A percentile compares a stretch with the other conserved stretches of the same genome.
Conservation (phyloP, 768 basidiomycete genomes). For the Kwoniella sp. region DNA sequence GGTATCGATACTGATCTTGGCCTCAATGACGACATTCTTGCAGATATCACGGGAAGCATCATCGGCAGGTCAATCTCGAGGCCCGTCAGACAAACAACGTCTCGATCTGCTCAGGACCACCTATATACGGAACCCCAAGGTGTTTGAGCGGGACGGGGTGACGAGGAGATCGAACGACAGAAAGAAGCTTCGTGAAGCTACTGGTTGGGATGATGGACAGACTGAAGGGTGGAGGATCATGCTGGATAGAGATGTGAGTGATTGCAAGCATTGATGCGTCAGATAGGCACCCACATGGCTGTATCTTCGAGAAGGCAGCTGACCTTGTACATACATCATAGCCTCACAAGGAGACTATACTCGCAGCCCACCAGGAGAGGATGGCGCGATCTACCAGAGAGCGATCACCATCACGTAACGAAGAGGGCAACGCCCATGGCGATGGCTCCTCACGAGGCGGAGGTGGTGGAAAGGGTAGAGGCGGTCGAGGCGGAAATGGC, state of each 20-base stretch:
- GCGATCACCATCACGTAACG: slow-evolving; percentile 13
- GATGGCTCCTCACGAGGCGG: background rate
- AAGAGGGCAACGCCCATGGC: background rate
- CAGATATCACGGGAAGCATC: slow-evolving; percentile 20
- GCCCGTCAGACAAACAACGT: slow-evolving; percentile 20
- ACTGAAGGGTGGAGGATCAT: slow-evolving; percentile 91
- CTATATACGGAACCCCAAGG: slow-evolving; percentile 71
- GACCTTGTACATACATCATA: slow-evolving; percentile 5
- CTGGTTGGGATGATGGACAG: slow-evolving; percentile 74
- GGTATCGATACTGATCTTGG: too few species aligned
- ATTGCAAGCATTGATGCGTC: background rate
- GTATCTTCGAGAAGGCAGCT: too few species aligned
- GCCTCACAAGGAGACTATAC: slow-evolving; percentile 51
- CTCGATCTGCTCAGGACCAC: slow-evolving; percentile 54
- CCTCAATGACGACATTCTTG: background rate
- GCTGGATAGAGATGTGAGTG: slow-evolving; percentile 82
- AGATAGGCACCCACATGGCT: too few species aligned
- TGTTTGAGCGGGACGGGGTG: slow-evolving; percentile 75
- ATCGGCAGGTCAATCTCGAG: slow-evolving; percentile 4
- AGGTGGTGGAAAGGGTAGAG: slow-evolving; percentile 5
- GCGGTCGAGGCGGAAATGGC: slow-evolving; percentile 56
- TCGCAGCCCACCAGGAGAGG: slow-evolving; percentile 55
- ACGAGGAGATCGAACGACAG: slow-evolving; percentile 73
- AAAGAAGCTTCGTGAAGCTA: slow-evolving; percentile 68
- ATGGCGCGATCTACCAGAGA: slow-evolving; percentile 58